Conservation (phyloP, 1,284 basidiomycete species). For the Clitocybe nebularis region DNA sequence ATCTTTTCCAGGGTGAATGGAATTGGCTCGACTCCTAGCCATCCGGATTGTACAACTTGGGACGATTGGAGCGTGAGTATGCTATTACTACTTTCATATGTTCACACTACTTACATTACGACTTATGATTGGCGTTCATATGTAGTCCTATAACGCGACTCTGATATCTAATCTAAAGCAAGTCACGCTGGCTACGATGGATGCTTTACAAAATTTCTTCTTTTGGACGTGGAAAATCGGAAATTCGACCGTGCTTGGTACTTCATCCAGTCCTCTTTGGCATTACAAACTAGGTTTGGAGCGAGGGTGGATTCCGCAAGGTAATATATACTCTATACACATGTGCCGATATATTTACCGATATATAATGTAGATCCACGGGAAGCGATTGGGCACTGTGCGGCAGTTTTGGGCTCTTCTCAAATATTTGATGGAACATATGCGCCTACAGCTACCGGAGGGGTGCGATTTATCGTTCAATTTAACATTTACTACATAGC, state of each 20-base stretch:
- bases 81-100: no score
- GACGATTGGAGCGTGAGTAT: slow-evolving; percentile 40
- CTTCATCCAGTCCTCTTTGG: slow-evolving; percentile 70
- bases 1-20: slow-evolving; percentile 52
- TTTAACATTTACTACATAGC: slow-evolving; percentile 5
- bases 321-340: slow-evolving; percentile 15
- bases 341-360: slow-evolving; percentile 3
- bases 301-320: slow-evolving; percentile 69
- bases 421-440: slow-evolving; percentile 53
- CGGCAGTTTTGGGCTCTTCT: slow-evolving; percentile 32
- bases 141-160: slow-evolving; percentile 47
- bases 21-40: slow-evolving; percentile 50
- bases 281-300: slow-evolving; percentile 71
- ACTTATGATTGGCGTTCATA: slow-evolving; percentile 19
- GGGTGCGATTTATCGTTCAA: slow-evolving; percentile 32
- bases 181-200: slow-evolving; percentile 67
- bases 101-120: neutral
- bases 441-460: slow-evolving; percentile 63
- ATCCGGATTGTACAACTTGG: slow-evolving; percentile 49
- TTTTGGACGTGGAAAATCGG: slow-evolving; percentile 87
- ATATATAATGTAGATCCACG: slow-evolving; percentile 51
- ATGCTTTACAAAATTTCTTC: slow-evolving; percentile 76
- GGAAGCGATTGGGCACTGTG: slow-evolving; percentile 59
- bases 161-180: slow-evolving; percentile 50
- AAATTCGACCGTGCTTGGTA: slow-evolving; percentile 50